These are phyloP conservation scores for Rhodomyrtus psidioides DNA, from an alignment of 441 rosid genomes.

Conservation along the genomic window DNA sequence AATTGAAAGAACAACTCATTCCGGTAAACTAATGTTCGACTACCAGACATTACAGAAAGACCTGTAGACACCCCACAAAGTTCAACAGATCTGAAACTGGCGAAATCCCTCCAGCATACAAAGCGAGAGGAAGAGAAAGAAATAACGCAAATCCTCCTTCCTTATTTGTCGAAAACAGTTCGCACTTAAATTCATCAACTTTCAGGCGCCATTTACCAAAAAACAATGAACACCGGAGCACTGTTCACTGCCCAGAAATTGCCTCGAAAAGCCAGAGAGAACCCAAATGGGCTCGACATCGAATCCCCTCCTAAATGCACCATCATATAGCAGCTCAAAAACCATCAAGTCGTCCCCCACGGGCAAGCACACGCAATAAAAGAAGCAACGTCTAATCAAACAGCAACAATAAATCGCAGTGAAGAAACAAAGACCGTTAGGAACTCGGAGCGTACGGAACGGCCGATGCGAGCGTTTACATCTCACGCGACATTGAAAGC, in stretches of 20 bases:
- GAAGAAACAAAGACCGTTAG: slow-evolving; percentile 6
- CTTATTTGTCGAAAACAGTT: background rate
- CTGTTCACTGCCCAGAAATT: background rate
- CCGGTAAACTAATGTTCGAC: background rate
- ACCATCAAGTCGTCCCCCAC: slow-evolving; percentile 3
- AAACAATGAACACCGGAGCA: background rate
- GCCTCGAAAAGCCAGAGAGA: background rate
- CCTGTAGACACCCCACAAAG: background rate
- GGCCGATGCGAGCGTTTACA: slow-evolving; percentile 10
- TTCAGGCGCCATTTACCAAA: background rate
- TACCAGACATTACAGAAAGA: background rate
- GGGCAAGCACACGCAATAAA: background rate
- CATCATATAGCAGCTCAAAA: background rate
- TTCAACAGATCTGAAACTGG: background rate
- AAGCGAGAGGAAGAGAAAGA: background rate
- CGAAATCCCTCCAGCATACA: background rate
- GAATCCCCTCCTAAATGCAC: background rate
- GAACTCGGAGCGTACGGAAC: background rate
- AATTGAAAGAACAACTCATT: background rate
- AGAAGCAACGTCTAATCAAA: background rate
- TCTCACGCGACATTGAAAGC: slow-evolving; percentile 2
- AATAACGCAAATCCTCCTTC: background rate
- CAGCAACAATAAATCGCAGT: background rate
- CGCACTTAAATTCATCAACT: background rate
- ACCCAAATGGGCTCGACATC: background rate